Percentiles rank a stretch among this genome's conserved stretches.
Evolutionary conservation across 2,329 filamentous ascomycete genomes (phyloP).

Genomic region (Pseudogymnoascus sp.): DNA sequence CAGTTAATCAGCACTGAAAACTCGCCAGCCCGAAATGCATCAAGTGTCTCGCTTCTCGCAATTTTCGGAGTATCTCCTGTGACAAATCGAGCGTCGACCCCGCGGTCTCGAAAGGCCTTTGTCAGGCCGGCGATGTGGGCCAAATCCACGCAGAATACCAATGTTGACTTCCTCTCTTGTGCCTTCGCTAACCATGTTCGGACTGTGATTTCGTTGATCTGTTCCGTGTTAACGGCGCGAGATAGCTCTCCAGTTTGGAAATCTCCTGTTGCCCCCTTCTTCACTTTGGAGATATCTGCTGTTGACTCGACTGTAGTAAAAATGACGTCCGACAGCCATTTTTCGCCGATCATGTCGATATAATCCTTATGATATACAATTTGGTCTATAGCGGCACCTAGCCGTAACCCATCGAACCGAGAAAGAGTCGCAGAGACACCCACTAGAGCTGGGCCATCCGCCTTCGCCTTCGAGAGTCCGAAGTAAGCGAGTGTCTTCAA

Average conservation of each 20-base stretch:
- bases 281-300: slow-evolving; percentile 67
- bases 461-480: slow-evolving; percentile 47
- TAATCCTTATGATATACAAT: slow-evolving; percentile 93
- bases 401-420: slow-evolving; percentile 70
- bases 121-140: slow-evolving; percentile 71
- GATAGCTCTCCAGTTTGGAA: slow-evolving; percentile 75
- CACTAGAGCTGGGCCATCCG: slow-evolving; percentile 57
- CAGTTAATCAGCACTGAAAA: slow-evolving; percentile 91
- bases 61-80: slow-evolving; percentile 67
- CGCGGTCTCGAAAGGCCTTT: slow-evolving; percentile 63
- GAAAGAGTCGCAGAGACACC: slow-evolving; percentile 80
- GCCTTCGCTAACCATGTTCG: slow-evolving; percentile 79
- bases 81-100: slow-evolving; percentile 78
- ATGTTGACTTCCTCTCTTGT: slow-evolving; percentile 64
- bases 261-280: slow-evolving; percentile 59
- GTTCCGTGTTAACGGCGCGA: slow-evolving; percentile 68
- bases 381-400: slow-evolving; percentile 82
- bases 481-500: slow-evolving; percentile 71
- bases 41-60: slow-evolving; percentile 61
- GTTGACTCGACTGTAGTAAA: slow-evolving; percentile 87
- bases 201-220: slow-evolving; percentile 76
- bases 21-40: slow-evolving; percentile 64
- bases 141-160: slow-evolving; percentile 91
- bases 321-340: slow-evolving; percentile 84
- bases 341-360: slow-evolving; percentile 73